Evolutionary conservation across 1,139 yeast species (phyloP).

Genomic region (Lodderomyces beijingensis): DNA sequence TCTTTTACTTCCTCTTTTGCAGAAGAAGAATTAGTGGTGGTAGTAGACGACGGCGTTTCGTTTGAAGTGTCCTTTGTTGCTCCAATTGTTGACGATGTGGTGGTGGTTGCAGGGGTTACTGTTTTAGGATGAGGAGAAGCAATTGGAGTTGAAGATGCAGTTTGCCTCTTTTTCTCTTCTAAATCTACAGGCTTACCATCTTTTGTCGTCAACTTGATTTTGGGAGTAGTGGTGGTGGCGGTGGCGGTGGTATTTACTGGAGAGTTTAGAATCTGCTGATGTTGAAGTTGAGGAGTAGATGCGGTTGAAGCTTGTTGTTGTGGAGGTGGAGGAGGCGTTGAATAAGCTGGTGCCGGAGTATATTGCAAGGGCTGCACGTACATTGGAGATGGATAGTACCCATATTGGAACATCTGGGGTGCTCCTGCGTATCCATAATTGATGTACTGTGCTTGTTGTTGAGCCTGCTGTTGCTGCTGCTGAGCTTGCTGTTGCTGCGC

Average conservation of each 20-base stretch:
- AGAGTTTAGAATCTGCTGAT: conserved; percentile 13
- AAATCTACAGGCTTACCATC: conserved; percentile 46
- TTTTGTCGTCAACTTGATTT: conserved; percentile 39
- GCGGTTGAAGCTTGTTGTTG: conserved; percentile 8
- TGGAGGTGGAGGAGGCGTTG: conserved; percentile 1
- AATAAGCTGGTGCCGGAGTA: conserved; percentile 1
- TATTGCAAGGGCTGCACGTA: conserved; percentile 4
- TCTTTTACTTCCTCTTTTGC: conserved; percentile 6
- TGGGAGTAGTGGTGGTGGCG: conserved; percentile 13
- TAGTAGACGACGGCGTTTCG: conserved; percentile 1
- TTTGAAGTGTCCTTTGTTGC: conserved; percentile 4
- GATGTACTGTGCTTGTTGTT: not conserved
- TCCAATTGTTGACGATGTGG: conserved; percentile 15
- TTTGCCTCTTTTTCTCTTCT: conserved; percentile 37
- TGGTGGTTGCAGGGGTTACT: conserved; percentile 16
- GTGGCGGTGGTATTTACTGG: too few relatives aligned
- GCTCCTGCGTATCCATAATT: conserved; percentile 1
- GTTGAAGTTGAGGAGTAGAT: conserved; percentile 11
- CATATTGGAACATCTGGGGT: conserved; percentile 1
- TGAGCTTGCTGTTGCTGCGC: conserved; percentile 3
- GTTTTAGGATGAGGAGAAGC: conserved; percentile 16
- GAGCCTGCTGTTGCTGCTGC: conserved; percentile 4
- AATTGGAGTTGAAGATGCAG: conserved; percentile 18
- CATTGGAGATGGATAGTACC: conserved; percentile 1
- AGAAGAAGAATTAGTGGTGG: conserved; percentile 6